Evolutionary conservation across 192 early-diverging fungal genomes (phyloP).

Genomic region (Mortierella antarctica): DNA sequence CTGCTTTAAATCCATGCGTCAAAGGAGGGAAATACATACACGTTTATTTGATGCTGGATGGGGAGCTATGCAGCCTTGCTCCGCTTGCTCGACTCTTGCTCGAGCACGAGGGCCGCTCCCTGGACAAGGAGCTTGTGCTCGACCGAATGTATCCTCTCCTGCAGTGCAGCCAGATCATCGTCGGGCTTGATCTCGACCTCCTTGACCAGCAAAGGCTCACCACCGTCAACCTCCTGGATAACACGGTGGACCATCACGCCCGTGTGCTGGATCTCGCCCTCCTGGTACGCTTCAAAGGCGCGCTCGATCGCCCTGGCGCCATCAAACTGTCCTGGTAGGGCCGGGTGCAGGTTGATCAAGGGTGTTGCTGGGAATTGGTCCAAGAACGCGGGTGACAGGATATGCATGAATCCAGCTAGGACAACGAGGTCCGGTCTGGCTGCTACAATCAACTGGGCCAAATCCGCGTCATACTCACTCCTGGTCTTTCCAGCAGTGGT

Average conservation of each 20-base stretch:
- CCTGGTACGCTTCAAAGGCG: conserved; percentile 88
- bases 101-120: conserved; percentile 68
- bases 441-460: conserved; percentile 75
- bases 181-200: conserved; percentile 79
- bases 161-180: conserved; percentile 86
- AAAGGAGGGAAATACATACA: no score
- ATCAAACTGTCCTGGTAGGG: conserved; percentile 95
- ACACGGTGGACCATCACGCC: conserved; percentile 96
- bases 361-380: conserved; percentile 70
- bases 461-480: conserved; percentile 87
- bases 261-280: conserved; percentile 77
- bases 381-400: conserved; percentile 89
- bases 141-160: conserved; percentile 87
- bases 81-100: conserved; percentile 43
- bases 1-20: no score
- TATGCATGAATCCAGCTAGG: conserved; percentile 99
- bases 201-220: conserved; percentile 85
- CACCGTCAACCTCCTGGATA: conserved; percentile 95
- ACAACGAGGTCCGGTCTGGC: conserved; percentile 86
- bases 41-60: no score
- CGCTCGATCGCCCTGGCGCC: conserved; percentile 97
- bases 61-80: background rate
- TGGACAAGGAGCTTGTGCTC: conserved; percentile 92
- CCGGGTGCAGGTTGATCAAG: conserved; percentile 97
- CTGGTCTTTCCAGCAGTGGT: conserved; percentile 84